Percentiles rank a stretch among this genome's conserved stretches.
Evolutionary conservation across 805 yeast species (phyloP).

Genomic region (Candida pini): DNA sequence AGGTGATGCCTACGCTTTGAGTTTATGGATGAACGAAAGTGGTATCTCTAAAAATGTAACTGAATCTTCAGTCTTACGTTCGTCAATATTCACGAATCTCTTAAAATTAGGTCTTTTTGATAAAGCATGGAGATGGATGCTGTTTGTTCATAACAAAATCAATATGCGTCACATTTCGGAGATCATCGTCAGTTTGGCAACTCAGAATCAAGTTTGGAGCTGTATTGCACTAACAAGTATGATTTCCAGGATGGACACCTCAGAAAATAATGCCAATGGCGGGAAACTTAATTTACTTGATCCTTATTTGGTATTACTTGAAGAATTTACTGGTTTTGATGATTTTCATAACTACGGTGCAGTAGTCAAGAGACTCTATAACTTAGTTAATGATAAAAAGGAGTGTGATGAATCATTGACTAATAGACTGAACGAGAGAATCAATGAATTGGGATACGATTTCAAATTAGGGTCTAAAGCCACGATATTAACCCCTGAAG

Average conservation of each 20-base stretch:
- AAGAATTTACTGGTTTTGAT: background rate
- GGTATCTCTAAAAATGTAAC: background rate
- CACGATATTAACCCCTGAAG: no score
- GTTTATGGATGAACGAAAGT: conserved; percentile 2
- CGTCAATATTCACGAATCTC: background rate
- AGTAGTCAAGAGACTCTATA: conserved; percentile 6
- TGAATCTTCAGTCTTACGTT: background rate
- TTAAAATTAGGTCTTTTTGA: conserved; percentile 1
- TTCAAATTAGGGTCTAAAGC: no score
- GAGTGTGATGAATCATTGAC: background rate
- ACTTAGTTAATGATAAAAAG: conserved; percentile 2
- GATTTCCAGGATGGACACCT: conserved; percentile 2
- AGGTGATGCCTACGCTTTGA: background rate
- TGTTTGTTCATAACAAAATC: background rate
- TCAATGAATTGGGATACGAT: conserved; percentile 2
- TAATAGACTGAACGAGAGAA: background rate
- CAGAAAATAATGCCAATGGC: background rate
- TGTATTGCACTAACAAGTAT: conserved; percentile 5
- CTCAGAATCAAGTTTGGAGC: conserved; percentile 2
- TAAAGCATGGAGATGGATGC: conserved; percentile 4
- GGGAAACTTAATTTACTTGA: background rate
- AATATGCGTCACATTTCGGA: background rate
- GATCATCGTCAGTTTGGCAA: conserved; percentile 3
- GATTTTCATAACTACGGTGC: conserved; percentile 2
- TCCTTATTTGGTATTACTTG: conserved; percentile 1